These are phyloP conservation scores for Lepidopterella palustris DNA, from an alignment of 495 filamentous ascomycete species.

Conservation along the genomic window DNA sequence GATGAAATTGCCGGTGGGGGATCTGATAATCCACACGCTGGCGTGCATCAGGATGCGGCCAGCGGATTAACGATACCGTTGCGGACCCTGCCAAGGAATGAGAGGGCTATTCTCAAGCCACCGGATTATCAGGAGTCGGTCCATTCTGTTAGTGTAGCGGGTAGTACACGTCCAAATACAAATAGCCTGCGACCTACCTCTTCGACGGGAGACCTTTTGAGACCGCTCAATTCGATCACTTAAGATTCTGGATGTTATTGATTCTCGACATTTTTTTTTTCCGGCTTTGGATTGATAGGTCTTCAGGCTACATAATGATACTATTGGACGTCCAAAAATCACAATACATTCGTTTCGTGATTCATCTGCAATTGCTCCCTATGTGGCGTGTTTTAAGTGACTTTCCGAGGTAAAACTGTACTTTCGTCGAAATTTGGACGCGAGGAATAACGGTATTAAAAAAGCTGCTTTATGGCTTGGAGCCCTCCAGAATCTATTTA, in stretches of 20 bases:
- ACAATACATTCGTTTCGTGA: too few species aligned
- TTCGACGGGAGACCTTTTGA: neutral
- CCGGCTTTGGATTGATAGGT: neutral
- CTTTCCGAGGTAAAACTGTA: too few species aligned
- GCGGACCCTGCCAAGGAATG: constrained; percentile 31
- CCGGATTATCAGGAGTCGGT: constrained; percentile 27
- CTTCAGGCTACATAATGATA: neutral
- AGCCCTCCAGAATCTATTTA: too few species aligned
- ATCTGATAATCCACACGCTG: neutral
- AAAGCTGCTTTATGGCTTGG: too few species aligned
- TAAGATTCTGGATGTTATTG: too few species aligned
- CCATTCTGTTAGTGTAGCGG: neutral
- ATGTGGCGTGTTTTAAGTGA: too few species aligned
- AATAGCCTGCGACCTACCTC: neutral
- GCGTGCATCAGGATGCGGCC: neutral
- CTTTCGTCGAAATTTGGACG: too few species aligned
- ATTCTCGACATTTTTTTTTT: too few species aligned
- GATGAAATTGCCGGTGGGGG: constrained; percentile 11
- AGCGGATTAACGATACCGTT: constrained; percentile 29
- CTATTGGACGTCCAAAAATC: too few species aligned
- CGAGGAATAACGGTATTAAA: too few species aligned
- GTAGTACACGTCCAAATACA: neutral
- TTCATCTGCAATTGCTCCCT: too few species aligned
- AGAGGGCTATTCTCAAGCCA: constrained; percentile 27
- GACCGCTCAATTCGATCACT: neutral